A percentile compares a stretch with the other conserved stretches of the same genome.
These are phyloP conservation scores for Thelephora aurantiotincta DNA, from an alignment of 768 basidiomycete genomes.

Conservation along the genomic window DNA sequence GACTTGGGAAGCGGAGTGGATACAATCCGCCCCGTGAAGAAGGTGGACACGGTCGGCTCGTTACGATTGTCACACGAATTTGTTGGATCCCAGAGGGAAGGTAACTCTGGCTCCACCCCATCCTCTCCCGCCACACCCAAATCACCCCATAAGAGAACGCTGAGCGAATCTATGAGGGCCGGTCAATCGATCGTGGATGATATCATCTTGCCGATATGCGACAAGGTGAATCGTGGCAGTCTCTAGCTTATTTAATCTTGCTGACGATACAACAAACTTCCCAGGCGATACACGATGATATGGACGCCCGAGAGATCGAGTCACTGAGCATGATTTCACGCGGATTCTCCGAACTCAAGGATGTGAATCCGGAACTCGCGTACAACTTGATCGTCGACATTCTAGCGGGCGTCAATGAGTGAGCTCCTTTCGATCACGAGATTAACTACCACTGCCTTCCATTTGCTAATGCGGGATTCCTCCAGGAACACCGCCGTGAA, in stretches of 20 bases:
- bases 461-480: background rate
- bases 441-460: constrained; percentile 4
- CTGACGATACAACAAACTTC: background rate
- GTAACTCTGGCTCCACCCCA: constrained; percentile 27
- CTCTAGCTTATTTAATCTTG: background rate
- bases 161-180: constrained; percentile 48
- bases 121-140: constrained; percentile 30
- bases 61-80: constrained; percentile 67
- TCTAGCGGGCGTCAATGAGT: constrained; percentile 86
- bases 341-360: constrained; percentile 79
- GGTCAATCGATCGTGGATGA: constrained; percentile 67
- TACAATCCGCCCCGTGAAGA: constrained; percentile 89
- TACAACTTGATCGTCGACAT: constrained; percentile 86
- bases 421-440: constrained; percentile 17
- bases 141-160: constrained; percentile 29
- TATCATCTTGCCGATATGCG: constrained; percentile 68
- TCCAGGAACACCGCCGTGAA: constrained; percentile 63
- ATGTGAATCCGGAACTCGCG: constrained; percentile 71
- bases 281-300: constrained; percentile 66
- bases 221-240: constrained; percentile 37
- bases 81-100: constrained; percentile 58
- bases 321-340: constrained; percentile 79
- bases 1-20: constrained; percentile 82
- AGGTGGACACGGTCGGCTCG: constrained; percentile 70
- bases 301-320: constrained; percentile 81